phyloP scores from a whole-genome alignment of 2,329 filamentous ascomycete genomes.

The Cercospora janseana region DNA sequence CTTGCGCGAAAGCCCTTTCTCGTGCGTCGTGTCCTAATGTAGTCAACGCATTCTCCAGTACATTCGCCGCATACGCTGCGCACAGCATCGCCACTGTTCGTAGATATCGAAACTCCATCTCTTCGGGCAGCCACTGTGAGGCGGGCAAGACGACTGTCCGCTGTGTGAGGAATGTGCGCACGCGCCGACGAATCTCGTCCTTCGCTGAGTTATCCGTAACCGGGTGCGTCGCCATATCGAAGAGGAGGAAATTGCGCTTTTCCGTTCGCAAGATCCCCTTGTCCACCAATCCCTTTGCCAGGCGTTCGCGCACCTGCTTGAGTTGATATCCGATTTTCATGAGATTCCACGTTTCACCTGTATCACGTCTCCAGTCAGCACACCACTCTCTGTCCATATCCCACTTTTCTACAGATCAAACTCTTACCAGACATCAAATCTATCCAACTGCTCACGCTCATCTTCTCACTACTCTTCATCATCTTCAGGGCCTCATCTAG shows the following conservation, averaged over 20 bases:
- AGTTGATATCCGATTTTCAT: conserved; percentile 99
- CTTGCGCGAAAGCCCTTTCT: conserved; percentile 93
- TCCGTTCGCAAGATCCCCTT: conserved; percentile 98
- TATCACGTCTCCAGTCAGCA: conserved; percentile 14
- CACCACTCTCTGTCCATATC: not conserved
- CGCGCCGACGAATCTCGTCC: conserved; percentile 90
- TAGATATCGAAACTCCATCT: conserved; percentile 88
- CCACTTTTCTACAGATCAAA: not conserved
- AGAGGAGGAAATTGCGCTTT: conserved; percentile 98
- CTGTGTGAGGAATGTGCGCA: conserved; percentile 88
- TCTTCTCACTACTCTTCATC: conserved; percentile 99
- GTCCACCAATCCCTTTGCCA: conserved; percentile 96
- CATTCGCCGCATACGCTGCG: conserved; percentile 95
- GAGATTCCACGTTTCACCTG: conserved; percentile 98
- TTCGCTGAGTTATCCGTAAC: conserved; percentile 95
- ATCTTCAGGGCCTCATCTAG: conserved; percentile 98
- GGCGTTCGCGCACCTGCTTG: conserved; percentile 95
- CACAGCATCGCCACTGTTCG: conserved; percentile 95
- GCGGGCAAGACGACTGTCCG: conserved; percentile 86
- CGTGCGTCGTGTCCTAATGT: conserved; percentile 90
- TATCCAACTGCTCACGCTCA: conserved; percentile 99
- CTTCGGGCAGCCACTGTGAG: conserved; percentile 88
- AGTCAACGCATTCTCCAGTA: conserved; percentile 94
- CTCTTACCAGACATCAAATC: conserved; percentile 92
- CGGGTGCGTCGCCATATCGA: conserved; percentile 99